Evolutionary conservation across 2,329 filamentous ascomycete genomes (phyloP).

Genomic region (Chaetomiaceae sp.): DNA sequence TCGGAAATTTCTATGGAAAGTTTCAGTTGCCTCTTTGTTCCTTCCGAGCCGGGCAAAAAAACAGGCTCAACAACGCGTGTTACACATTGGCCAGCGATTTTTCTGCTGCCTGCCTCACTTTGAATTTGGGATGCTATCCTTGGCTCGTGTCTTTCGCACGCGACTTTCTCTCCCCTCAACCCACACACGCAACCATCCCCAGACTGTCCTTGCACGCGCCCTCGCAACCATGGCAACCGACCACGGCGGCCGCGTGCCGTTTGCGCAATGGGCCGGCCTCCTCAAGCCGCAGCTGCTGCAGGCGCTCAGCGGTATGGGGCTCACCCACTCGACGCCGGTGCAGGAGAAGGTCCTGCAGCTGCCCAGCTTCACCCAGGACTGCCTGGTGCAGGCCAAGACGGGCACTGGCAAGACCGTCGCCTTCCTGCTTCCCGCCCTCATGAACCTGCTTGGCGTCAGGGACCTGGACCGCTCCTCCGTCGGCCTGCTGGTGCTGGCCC

Average conservation of each 20-base stretch:
- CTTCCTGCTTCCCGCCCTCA: conserved; percentile 76
- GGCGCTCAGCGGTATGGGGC: conserved; percentile 18
- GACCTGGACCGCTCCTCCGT: conserved; percentile 32
- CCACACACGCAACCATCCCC: not conserved
- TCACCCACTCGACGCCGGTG: conserved; percentile 45
- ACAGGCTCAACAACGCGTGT: no score
- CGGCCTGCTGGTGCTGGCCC: conserved; percentile 60
- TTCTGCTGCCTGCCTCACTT: not conserved
- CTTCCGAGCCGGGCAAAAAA: not conserved
- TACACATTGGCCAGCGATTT: not conserved
- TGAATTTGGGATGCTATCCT: not conserved
- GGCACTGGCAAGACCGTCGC: conserved; percentile 83
- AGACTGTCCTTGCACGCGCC: not conserved
- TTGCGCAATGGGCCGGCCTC: conserved; percentile 18
- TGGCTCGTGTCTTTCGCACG: not conserved
- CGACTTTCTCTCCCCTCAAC: not conserved
- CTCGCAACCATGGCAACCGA: conserved; percentile 6
- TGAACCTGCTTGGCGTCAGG: conserved; percentile 57
- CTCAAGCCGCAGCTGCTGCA: conserved; percentile 22
- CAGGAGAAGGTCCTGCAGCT: conserved; percentile 45
- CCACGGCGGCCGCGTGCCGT: conserved; percentile 8
- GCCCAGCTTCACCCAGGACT: conserved; percentile 43
- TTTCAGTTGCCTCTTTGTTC: conserved; percentile 9
- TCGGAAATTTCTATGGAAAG: conserved; percentile 8
- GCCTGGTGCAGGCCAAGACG: conserved; percentile 77